phyloP scores from a whole-genome alignment of 139 green algal genomes.

The Coelastrella sp. region DNA sequence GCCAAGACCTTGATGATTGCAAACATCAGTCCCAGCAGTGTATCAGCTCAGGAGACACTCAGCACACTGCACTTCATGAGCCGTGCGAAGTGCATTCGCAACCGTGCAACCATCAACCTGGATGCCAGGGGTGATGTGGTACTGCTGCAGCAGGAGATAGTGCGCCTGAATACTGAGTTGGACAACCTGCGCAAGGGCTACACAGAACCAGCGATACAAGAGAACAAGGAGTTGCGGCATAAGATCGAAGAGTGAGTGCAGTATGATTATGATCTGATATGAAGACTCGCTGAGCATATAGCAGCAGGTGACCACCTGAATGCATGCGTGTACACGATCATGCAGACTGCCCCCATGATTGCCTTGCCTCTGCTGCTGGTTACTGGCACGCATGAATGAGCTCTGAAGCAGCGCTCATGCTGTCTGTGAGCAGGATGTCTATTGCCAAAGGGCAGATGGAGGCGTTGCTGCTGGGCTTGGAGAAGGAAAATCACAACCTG shows the following conservation, averaged over 20 bases:
- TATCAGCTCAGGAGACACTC: constrained; percentile 82
- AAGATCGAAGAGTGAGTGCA: constrained; percentile 49
- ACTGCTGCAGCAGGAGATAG: constrained; percentile 72
- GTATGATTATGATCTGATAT: no score
- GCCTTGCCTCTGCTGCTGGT: no score
- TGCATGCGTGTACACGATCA: no score
- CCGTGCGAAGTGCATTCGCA: constrained; percentile 92
- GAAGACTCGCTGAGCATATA: no score
- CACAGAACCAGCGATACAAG: constrained; percentile 61
- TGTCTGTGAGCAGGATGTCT: constrained; percentile 43
- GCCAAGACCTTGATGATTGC: constrained; percentile 95
- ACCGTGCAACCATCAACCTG: constrained; percentile 81
- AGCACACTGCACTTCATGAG: constrained; percentile 91
- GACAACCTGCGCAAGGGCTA: constrained; percentile 58
- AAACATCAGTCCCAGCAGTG: constrained; percentile 79
- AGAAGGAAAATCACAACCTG: constrained; percentile 51
- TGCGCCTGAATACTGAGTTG: constrained; percentile 64
- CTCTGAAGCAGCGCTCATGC: not conserved
- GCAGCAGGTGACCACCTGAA: no score
- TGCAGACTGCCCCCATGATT: no score
- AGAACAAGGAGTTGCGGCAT: constrained; percentile 49
- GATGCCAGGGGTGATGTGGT: constrained; percentile 64
- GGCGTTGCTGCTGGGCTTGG: constrained; percentile 55
- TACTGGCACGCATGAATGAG: no score
- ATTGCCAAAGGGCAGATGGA: constrained; percentile 58